Evolutionary conservation across 129 eudicot genomes (phyloP).

Genomic region (Glebionis coronaria): DNA sequence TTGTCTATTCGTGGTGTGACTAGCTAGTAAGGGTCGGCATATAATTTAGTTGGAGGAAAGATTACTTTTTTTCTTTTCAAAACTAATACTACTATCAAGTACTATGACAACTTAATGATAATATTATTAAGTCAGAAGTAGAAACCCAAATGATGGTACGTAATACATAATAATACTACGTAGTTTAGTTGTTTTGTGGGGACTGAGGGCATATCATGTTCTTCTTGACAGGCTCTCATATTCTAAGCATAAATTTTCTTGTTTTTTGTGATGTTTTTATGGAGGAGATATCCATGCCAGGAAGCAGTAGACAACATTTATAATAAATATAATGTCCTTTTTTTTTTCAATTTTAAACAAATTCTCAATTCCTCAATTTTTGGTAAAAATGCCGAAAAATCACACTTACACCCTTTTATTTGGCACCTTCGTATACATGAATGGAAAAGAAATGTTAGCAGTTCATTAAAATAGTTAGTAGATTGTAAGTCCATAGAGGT

Average conservation of each 20-base stretch:
- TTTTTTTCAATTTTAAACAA: neutral
- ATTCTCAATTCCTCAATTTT: conserved; percentile 5
- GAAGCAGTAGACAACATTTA: conserved; percentile 23
- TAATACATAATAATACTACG: too few species aligned
- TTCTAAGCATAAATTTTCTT: conserved; percentile 26
- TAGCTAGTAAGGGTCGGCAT: too few species aligned
- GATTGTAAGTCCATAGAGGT: too few species aligned
- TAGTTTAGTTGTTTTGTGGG: conserved; percentile 20
- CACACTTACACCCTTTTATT: neutral
- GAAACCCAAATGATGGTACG: too few species aligned
- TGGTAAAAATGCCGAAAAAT: neutral
- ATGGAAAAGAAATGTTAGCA: too few species aligned
- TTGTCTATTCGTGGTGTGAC: too few species aligned
- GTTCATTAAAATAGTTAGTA: too few species aligned
- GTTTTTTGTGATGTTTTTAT: conserved; percentile 34
- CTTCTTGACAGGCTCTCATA: conserved; percentile 32
- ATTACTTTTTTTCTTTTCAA: too few species aligned
- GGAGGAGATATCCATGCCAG: conserved; percentile 22
- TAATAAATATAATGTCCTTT: conserved; percentile 6
- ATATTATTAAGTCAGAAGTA: too few species aligned
- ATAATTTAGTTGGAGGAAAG: too few species aligned
- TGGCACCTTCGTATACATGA: neutral
- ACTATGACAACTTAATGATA: too few species aligned
- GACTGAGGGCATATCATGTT: conserved; percentile 27
- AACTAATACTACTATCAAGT: too few species aligned